Evolutionary conservation across 2,329 filamentous ascomycete genomes (phyloP).

Genomic region (Aspergillus carbonarius): DNA sequence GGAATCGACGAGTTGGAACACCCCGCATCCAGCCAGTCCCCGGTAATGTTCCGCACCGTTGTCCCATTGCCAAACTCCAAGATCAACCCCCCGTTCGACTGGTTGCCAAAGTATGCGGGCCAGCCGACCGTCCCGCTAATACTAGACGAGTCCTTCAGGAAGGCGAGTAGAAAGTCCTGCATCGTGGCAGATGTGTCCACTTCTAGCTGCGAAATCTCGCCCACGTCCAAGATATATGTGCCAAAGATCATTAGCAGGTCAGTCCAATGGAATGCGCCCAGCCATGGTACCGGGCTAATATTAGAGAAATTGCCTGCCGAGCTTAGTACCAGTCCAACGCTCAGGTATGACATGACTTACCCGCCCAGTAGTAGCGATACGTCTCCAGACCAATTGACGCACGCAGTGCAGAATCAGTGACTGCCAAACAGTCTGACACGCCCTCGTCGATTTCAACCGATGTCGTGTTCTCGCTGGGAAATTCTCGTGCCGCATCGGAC

Average conservation of each 20-base stretch:
- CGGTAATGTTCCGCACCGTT: neutral
- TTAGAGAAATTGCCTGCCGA: constrained; percentile 34
- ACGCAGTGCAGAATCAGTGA: constrained; percentile 8
- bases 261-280: constrained; percentile 45
- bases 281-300: constrained; percentile 39
- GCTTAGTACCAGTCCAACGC: neutral
- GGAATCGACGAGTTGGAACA: neutral
- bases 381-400: constrained; percentile 23
- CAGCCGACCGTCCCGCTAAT: constrained; percentile 9
- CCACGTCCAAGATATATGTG: constrained; percentile 13
- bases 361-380: constrained; percentile 44
- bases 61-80: constrained; percentile 4
- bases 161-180: constrained; percentile 27
- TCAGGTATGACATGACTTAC: constrained; percentile 20
- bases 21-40: neutral
- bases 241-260: constrained; percentile 25
- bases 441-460: constrained; percentile 1
- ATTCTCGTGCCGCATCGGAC: constrained; percentile 16
- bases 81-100: constrained; percentile 2
- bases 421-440: constrained; percentile 11
- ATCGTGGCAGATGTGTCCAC: constrained; percentile 19
- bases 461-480: constrained; percentile 18
- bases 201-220: constrained; percentile 15
- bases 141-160: constrained; percentile 17
- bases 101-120: constrained; percentile 22